A percentile compares a stretch with the other conserved stretches of the same genome.
Evolutionary conservation across 129 eudicot genomes (phyloP).

Genomic region (Erigeron canadensis): DNA sequence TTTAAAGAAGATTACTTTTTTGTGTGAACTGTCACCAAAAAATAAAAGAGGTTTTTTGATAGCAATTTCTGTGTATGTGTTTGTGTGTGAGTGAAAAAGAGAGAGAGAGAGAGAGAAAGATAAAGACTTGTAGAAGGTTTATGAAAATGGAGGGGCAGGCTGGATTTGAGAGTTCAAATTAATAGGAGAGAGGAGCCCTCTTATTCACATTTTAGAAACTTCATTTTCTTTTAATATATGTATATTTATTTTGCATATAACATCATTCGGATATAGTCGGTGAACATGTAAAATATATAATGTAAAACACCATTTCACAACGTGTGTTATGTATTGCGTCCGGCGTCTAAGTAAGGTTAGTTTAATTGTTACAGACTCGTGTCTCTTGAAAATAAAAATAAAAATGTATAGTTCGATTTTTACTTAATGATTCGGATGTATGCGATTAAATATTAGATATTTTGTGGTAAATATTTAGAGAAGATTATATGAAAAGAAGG

Average conservation of each 20-base stretch:
- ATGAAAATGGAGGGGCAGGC: constrained; percentile 62
- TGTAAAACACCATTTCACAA: no score
- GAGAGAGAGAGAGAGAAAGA: constrained; percentile 36
- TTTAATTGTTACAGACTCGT: no score
- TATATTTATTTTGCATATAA: not conserved
- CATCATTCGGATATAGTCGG: not conserved
- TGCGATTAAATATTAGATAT: no score
- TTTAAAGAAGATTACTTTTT: constrained; percentile 40
- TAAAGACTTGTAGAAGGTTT: constrained; percentile 38
- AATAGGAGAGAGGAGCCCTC: constrained; percentile 48
- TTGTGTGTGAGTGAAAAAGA: constrained; percentile 7
- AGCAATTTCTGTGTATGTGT: constrained; percentile 7
- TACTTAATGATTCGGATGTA: no score
- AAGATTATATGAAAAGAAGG: no score
- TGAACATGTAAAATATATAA: not conserved
- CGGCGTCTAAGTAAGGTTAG: no score
- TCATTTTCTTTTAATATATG: not conserved
- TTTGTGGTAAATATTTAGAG: no score
- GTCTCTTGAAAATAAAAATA: no score
- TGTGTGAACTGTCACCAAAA: constrained; percentile 40
- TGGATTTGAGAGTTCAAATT: constrained; percentile 55
- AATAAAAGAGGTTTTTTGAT: constrained; percentile 16
- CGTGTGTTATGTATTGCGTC: no score
- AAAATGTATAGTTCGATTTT: no score
- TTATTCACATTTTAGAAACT: constrained; percentile 13